Conservation (phyloP, 2,329 filamentous ascomycete genomes). For the Colletotrichum costaricense region DNA sequence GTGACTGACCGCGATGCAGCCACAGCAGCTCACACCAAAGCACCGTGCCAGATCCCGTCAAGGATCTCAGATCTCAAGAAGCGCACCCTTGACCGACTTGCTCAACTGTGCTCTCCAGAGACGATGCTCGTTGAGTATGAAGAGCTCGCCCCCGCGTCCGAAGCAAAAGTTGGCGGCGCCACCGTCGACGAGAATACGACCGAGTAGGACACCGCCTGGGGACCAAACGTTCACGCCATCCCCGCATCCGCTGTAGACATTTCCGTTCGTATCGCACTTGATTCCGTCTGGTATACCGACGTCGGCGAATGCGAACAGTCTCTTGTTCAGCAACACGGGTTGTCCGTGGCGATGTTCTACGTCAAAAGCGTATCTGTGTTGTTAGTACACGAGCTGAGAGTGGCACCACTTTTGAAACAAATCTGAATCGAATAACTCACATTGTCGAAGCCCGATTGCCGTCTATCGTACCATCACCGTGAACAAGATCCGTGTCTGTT, state of each 20-base stretch:
- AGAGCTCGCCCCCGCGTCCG: slow-evolving; percentile 53
- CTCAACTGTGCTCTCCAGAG: slow-evolving; percentile 52
- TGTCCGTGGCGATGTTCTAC: neutral
- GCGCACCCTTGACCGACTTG: slow-evolving; percentile 38
- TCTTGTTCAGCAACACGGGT: neutral
- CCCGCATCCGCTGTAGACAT: neutral
- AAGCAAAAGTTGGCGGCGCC: slow-evolving; percentile 60
- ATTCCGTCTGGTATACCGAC: neutral
- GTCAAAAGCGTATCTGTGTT: neutral
- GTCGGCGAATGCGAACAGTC: neutral
- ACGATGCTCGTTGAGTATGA: slow-evolving; percentile 58
- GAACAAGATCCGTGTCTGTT: neutral
- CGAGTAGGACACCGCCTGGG: neutral
- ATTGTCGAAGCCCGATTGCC: neutral
- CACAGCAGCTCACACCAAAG: neutral
- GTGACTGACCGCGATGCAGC: neutral
- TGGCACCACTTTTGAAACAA: too few species aligned
- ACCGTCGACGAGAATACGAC: neutral
- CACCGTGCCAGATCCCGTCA: neutral
- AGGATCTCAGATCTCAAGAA: neutral
- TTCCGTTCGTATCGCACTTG: neutral
- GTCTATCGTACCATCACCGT: neutral
- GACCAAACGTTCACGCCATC: neutral
- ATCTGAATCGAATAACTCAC: neutral
- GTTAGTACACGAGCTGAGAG: neutral